Evolutionary conservation across 108 stramenopile species (phyloP).

Genomic region (Chaetoceros muelleri): DNA sequence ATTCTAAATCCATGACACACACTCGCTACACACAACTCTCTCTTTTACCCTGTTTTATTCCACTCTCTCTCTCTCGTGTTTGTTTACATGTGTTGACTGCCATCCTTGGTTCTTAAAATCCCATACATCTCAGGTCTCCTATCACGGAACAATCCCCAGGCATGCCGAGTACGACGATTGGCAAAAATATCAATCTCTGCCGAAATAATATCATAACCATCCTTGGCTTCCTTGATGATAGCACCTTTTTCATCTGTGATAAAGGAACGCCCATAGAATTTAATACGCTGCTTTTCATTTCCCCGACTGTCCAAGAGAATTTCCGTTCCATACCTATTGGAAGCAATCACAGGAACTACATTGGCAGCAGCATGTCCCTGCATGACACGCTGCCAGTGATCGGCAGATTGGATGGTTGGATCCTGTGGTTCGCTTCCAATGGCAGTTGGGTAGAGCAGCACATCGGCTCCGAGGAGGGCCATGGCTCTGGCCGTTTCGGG

Average conservation of each 20-base stretch:
- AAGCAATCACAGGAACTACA: conserved; percentile 45
- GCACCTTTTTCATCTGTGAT: conserved; percentile 48
- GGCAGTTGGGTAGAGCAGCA: conserved; percentile 62
- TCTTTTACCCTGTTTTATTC: no score
- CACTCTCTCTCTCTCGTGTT: neutral
- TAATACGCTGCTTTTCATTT: conserved; percentile 32
- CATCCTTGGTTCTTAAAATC: conserved; percentile 43
- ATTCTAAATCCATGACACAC: no score
- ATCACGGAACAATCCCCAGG: conserved; percentile 64
- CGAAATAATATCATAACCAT: conserved; percentile 14
- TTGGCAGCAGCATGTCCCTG: conserved; percentile 61
- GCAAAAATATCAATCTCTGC: conserved; percentile 14
- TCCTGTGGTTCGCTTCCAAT: conserved; percentile 59
- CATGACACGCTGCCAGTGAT: conserved; percentile 61
- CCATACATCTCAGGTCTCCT: conserved; percentile 56
- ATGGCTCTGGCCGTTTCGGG: conserved; percentile 62
- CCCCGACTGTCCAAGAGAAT: conserved; percentile 20
- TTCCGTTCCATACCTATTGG: conserved; percentile 52
- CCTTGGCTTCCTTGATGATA: conserved; percentile 15
- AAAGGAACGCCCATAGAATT: conserved; percentile 56
- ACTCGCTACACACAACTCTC: no score
- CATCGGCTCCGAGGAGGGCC: conserved; percentile 61
- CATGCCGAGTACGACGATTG: conserved; percentile 27
- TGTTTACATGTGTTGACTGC: neutral
- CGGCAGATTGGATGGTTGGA: conserved; percentile 35